Conservation (phyloP, 495 filamentous ascomycete species). For the Daldinia bambusicola region DNA sequence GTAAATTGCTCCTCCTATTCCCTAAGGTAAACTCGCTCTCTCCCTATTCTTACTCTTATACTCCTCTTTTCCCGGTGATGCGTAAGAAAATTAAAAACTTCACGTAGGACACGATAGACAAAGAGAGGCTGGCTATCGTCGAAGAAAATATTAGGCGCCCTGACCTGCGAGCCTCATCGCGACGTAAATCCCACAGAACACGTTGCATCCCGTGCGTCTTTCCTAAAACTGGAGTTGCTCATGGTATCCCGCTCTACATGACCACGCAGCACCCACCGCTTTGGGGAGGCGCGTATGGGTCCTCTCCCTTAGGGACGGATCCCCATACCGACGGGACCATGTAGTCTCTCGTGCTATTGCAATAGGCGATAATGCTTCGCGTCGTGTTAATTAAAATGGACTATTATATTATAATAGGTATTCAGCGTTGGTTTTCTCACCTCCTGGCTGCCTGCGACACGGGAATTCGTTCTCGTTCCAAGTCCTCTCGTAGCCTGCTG, state of each 20-base stretch:
- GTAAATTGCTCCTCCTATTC: neutral
- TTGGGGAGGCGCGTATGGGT: conserved; percentile 95
- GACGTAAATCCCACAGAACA: conserved; percentile 32
- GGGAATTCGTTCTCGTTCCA: conserved; percentile 92
- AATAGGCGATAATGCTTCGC: conserved; percentile 91
- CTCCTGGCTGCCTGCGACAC: conserved; percentile 93
- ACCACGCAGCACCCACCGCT: conserved; percentile 89
- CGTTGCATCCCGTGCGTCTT: conserved; percentile 21
- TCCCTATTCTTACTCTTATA: conserved; percentile 2
- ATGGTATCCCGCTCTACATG: conserved; percentile 68
- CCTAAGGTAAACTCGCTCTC: neutral
- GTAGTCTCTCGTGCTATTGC: conserved; percentile 94
- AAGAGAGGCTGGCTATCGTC: conserved; percentile 31
- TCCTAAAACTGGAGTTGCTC: conserved; percentile 26
- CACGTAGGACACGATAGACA: conserved; percentile 23
- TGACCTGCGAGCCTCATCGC: conserved; percentile 39
- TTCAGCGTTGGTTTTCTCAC: conserved; percentile 59
- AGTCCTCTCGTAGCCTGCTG: conserved; percentile 89
- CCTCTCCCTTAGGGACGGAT: conserved; percentile 88
- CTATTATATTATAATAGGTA: neutral
- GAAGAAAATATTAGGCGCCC: conserved; percentile 31
- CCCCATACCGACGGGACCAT: conserved; percentile 99
- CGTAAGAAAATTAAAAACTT: conserved; percentile 19
- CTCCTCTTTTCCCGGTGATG: conserved; percentile 23
- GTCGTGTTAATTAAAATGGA: conserved; percentile 21